These are phyloP conservation scores for Coprinopsis cinerea DNA, from an alignment of 768 basidiomycete genomes.

Conservation along the genomic window DNA sequence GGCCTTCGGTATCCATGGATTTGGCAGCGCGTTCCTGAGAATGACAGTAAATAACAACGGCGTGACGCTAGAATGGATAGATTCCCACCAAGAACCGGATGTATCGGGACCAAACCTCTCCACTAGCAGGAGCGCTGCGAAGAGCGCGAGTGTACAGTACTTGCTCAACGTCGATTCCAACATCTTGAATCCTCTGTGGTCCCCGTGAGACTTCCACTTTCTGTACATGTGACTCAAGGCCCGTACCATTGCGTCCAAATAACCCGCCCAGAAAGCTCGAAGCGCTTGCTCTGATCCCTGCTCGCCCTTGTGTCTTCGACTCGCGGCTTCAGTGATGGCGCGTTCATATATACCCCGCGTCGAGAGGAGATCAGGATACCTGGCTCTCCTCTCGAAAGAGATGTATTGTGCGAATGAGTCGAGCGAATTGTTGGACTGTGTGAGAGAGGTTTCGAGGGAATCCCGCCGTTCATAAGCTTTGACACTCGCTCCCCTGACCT, in stretches of 20 bases:
- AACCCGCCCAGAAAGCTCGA: conserved; percentile 66
- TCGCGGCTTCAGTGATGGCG: conserved; percentile 68
- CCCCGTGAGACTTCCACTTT: neutral
- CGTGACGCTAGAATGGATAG: neutral
- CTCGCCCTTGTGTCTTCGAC: conserved; percentile 48
- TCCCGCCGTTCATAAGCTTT: conserved; percentile 64
- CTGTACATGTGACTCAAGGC: neutral
- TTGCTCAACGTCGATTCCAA: conserved; percentile 35
- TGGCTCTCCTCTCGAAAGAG: conserved; percentile 53
- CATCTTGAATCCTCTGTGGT: conserved; percentile 41
- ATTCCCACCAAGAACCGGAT: conserved; percentile 59
- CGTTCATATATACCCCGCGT: conserved; percentile 64
- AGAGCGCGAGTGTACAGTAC: conserved; percentile 49
- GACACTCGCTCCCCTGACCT: conserved; percentile 53
- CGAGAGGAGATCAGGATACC: conserved; percentile 52
- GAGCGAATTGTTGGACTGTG: conserved; percentile 38
- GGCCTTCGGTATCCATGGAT: conserved; percentile 24
- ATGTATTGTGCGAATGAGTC: conserved; percentile 62
- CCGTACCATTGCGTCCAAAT: conserved; percentile 64
- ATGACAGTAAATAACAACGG: conserved; percentile 1
- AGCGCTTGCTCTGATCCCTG: conserved; percentile 51
- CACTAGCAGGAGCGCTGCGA: conserved; percentile 69
- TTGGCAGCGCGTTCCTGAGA: conserved; percentile 38
- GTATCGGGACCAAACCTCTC: conserved; percentile 75
- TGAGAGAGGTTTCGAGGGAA: conserved; percentile 37